Percentiles rank a stretch among this genome's conserved stretches.
phyloP scores from a whole-genome alignment of 352 stramenopile genomes.

The Globisporangium spiculum region DNA sequence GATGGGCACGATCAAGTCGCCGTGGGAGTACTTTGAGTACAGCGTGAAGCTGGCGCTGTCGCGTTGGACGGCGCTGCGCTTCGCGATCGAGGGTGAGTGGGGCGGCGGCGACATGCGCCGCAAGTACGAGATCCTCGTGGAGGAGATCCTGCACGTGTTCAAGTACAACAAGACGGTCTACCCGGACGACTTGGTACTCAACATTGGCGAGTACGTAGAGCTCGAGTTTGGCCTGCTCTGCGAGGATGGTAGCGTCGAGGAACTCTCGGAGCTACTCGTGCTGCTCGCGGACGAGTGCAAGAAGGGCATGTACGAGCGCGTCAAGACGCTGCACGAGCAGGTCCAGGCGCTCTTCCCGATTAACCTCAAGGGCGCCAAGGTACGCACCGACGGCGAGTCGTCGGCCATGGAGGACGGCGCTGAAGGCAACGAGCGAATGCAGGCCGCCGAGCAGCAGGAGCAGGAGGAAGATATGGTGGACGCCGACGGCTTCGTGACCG shows the following conservation, averaged over 20 bases:
- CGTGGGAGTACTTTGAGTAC: slow-evolving; percentile 86
- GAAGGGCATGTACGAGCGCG: slow-evolving; percentile 60
- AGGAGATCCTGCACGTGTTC: slow-evolving; percentile 76
- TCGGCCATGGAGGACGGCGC: slow-evolving; percentile 30
- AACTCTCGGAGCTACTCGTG: slow-evolving; percentile 63
- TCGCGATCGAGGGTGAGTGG: slow-evolving; percentile 84
- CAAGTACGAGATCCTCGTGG: slow-evolving; percentile 82
- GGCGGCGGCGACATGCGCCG: slow-evolving; percentile 71
- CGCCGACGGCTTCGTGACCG: slow-evolving; percentile 71
- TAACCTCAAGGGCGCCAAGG: slow-evolving; percentile 75
- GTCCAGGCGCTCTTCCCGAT: slow-evolving; percentile 73
- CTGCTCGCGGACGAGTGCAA: slow-evolving; percentile 77
- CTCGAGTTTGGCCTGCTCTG: slow-evolving; percentile 73
- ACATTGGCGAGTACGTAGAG: slow-evolving; percentile 74
- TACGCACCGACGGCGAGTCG: slow-evolving; percentile 39
- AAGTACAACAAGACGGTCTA: slow-evolving; percentile 78
- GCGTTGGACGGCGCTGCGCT: slow-evolving; percentile 80
- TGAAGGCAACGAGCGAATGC: slow-evolving; percentile 15
- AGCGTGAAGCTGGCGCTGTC: slow-evolving; percentile 72
- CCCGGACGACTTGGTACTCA: slow-evolving; percentile 63
- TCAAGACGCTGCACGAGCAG: slow-evolving; percentile 70
- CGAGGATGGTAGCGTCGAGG: slow-evolving; percentile 76
- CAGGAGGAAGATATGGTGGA: slow-evolving; percentile 43
- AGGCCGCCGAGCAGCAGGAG: slow-evolving; percentile 22
- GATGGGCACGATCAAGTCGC: slow-evolving; percentile 57